Base-by-base conservation (phyloP, 768 basidiomycete genomes). In the Phaffia australis region DNA sequence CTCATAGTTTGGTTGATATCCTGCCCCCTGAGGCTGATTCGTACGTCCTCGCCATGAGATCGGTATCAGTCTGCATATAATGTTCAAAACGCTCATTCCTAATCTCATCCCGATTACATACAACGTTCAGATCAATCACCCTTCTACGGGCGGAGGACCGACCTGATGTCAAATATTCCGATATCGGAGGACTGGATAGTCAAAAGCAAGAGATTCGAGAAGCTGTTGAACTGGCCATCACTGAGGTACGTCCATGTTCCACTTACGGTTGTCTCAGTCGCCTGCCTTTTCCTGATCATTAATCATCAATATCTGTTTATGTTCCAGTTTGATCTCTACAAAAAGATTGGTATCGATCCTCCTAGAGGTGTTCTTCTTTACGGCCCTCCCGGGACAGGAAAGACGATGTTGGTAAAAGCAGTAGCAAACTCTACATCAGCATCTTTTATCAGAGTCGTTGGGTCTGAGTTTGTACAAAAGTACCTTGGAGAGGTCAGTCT, bases 141-240 rank as follows among this genome's bases (percentile, higher is more conserved):
- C 89, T 99, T 89, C 83, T 99, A 61, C 86, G 89, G 4, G 83
- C 86, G 71, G 89, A 95, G 74, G 93, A 99, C 80, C 88, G 88
- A 73, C 94, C 95, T 0, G 89, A 98, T 74, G 90, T 98, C 30
- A 78, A 84, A 54, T 99, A 99, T 77, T 80, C 84, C 68, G 95
- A 99, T 74, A 88, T 98, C 52, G 95, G 95, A 73, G 95, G 95
- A 56, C 87, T 98, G 87, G 94, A 98, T 76, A 75, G 84, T 15
- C 95, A 99, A 80, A 99, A 98, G 80, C 94, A 98, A 79, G 94
- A 99, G 79, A 98, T 99, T 69, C 80, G 94, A 70, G 95, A 99
- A 78, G 94, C 94, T 5, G 95, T 99, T 35, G 95, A 99, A 77
- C 81, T 99, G 25, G 95, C 95, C 29, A 80, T 80, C 35, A 72